A percentile compares a stretch with the other conserved stretches of the same genome.
Conservation (phyloP, 495 filamentous ascomycete genomes). For the Hypoxylon cercidicola region DNA sequence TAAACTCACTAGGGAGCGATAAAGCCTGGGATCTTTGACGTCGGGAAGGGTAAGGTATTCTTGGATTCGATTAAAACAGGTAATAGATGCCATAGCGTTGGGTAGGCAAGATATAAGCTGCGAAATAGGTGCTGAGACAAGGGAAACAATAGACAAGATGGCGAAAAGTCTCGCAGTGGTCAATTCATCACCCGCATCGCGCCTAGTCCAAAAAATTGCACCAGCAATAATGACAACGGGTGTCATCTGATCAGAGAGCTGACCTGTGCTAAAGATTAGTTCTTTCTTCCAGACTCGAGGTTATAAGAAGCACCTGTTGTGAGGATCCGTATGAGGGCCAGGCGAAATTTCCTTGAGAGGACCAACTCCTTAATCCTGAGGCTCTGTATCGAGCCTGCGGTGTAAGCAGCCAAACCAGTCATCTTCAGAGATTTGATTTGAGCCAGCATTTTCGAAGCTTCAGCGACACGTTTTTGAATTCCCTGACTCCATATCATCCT, state of each 20-base stretch:
- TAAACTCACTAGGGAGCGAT: background rate
- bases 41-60: constrained; percentile 14
- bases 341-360: constrained; percentile 38
- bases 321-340: no score
- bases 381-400: constrained; percentile 27
- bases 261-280: no score
- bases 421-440: constrained; percentile 55
- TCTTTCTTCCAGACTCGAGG: no score
- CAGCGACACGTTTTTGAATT: constrained; percentile 46
- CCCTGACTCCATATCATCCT: constrained; percentile 48
- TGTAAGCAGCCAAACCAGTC: constrained; percentile 41
- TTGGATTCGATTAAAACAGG: constrained; percentile 44
- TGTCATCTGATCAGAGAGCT: no score
- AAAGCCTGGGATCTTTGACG: no score
- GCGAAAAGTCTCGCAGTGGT: no score
- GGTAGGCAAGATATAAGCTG: constrained; percentile 24
- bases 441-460: constrained; percentile 43
- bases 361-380: constrained; percentile 40
- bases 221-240: no score
- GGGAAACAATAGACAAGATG: no score
- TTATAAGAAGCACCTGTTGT: no score
- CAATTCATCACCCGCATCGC: no score
- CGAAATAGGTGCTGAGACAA: no score
- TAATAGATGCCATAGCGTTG: constrained; percentile 36
- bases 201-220: no score